Percentiles rank a stretch among this genome's conserved stretches.
Conservation (phyloP, 306 rosid genomes). For the Acacia melanoxylon region DNA sequence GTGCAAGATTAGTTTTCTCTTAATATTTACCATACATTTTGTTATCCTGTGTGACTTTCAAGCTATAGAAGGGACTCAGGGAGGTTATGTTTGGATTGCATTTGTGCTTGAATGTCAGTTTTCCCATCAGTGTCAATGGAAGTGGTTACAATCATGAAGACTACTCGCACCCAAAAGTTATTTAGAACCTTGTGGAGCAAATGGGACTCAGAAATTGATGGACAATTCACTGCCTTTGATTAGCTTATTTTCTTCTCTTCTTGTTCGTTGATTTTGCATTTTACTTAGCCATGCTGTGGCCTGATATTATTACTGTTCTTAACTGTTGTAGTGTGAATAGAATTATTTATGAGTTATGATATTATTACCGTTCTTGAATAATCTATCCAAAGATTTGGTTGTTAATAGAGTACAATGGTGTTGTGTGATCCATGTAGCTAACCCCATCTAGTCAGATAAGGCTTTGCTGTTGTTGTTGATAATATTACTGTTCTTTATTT, state of each 20-base stretch:
- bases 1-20: background rate
- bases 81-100: background rate
- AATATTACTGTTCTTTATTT: too few species aligned
- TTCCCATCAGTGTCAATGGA: background rate
- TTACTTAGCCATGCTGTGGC: background rate
- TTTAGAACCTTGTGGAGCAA: background rate
- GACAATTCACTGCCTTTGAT: background rate
- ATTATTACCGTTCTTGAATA: too few species aligned
- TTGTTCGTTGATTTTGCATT: background rate
- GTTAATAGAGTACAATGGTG: too few species aligned
- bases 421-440: too few species aligned
- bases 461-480: too few species aligned
- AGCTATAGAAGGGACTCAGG: background rate
- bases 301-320: background rate
- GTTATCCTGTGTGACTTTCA: background rate
- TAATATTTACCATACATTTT: background rate
- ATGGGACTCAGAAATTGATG: background rate
- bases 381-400: too few species aligned
- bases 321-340: background rate
- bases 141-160: background rate
- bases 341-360: background rate
- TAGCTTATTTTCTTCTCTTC: background rate
- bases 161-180: background rate
- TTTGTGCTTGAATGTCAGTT: background rate
- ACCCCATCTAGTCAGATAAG: too few species aligned